phyloP scores from a whole-genome alignment of 768 basidiomycete species.

The Zangia roseola region DNA sequence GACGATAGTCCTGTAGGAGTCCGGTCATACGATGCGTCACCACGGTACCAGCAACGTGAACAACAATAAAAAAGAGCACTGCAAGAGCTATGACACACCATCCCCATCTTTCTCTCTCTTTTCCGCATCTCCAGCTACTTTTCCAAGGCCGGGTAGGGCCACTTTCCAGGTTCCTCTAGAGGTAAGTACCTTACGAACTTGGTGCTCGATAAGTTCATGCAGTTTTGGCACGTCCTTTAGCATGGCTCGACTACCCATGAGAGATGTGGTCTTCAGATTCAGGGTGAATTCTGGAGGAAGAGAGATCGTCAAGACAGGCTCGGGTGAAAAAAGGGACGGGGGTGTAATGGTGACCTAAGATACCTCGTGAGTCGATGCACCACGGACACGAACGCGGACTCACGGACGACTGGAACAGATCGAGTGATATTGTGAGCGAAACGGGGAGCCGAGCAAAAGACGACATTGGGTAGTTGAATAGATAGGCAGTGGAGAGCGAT shows the following conservation, averaged over 20 bases:
- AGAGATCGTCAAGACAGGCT: conserved; percentile 66
- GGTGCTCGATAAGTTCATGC: conserved; percentile 88
- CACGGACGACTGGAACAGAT: conserved; percentile 68
- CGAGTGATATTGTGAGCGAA: conserved; percentile 75
- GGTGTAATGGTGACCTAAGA: conserved; percentile 61
- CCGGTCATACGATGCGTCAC: too few relatives aligned
- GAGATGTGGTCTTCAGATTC: conserved; percentile 81
- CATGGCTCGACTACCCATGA: conserved; percentile 96
- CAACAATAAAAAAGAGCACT: background rate
- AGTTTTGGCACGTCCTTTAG: conserved; percentile 96
- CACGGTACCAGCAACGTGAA: too few relatives aligned
- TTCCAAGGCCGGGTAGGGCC: conserved; percentile 61
- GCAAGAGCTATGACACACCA: conserved; percentile 1
- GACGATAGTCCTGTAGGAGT: too few relatives aligned
- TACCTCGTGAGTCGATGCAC: conserved; percentile 3
- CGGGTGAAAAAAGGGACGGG: conserved; percentile 49
- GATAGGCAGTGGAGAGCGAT: conserved; percentile 78
- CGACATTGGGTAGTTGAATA: conserved; percentile 81
- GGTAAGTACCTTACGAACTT: conserved; percentile 67
- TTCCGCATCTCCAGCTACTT: conserved; percentile 23
- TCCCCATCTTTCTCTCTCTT: conserved; percentile 27
- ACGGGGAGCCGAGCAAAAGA: conserved; percentile 84
- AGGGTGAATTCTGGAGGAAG: conserved; percentile 87
- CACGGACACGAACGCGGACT: conserved; percentile 22
- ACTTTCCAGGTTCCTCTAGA: conserved; percentile 65